Percentiles rank a stretch among this genome's conserved stretches.
These are phyloP conservation scores for Sporothrix protearum DNA, from an alignment of 2,329 filamentous ascomycete genomes.

Conservation along the genomic window DNA sequence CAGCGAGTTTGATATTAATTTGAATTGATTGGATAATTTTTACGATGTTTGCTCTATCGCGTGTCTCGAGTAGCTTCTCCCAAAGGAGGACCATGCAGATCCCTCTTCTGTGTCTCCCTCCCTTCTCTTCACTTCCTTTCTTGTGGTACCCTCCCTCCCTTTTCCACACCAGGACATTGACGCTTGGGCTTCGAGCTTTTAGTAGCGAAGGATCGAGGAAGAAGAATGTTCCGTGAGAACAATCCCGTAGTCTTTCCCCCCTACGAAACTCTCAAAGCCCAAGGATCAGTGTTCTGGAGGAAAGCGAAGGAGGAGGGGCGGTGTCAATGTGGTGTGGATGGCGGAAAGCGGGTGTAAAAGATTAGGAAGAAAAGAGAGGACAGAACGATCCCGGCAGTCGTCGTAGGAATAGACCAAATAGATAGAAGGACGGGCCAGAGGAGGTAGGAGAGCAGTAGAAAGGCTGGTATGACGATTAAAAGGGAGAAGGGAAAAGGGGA, in stretches of 20 bases:
- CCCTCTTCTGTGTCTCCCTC: not conserved
- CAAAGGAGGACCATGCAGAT: slow-evolving; percentile 44
- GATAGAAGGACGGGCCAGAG: not conserved
- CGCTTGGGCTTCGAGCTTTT: slow-evolving; percentile 29
- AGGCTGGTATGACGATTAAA: not conserved
- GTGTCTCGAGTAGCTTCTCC: not conserved
- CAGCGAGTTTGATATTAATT: not conserved
- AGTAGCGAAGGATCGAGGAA: slow-evolving; percentile 17
- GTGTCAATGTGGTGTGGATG: not conserved
- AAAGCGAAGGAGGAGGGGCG: not conserved
- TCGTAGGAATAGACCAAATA: not conserved
- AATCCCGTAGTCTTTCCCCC: slow-evolving; percentile 5
- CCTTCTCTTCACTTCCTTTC: not conserved
- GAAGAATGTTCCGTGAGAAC: slow-evolving; percentile 24
- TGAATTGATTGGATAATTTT: not conserved
- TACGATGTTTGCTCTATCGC: not conserved
- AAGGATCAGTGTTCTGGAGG: slow-evolving; percentile 20
- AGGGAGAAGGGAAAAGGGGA: not conserved
- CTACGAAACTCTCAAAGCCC: slow-evolving; percentile 30
- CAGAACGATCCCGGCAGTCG: not conserved
- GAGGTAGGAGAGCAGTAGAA: not conserved
- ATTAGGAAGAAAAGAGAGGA: not conserved
- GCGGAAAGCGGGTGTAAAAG: not conserved
- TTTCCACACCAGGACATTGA: slow-evolving; percentile 5
- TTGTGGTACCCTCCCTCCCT: not conserved